Evolutionary conservation across 192 early-diverging fungal species (phyloP), one percentile per base, ranked within the genome.

Genomic region (Entophlyctis luteolus): DNA sequence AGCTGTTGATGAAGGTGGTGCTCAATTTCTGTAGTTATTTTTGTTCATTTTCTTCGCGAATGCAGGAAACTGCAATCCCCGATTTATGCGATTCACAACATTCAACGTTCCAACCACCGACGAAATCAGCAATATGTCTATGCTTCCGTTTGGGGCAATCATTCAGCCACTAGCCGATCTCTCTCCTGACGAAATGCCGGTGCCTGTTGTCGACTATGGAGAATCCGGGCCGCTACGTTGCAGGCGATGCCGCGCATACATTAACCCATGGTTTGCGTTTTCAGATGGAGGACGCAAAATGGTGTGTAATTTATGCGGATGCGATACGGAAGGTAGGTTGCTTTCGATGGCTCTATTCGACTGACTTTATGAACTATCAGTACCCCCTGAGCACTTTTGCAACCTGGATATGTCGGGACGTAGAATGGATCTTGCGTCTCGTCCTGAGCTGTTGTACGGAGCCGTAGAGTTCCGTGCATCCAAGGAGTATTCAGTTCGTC

Each of bases 351-450:
- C 14, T 16, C 29, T 22, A 28, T 53, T 47, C 18, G 22, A 47
- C 45, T 2, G 45, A 28, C 33, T 2, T 37, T 18, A 27, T 8
- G 23, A 37, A 2, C 18, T 4, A 18, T 20, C n/a, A 73, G 89
- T 97, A 20, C 88, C 93, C 5, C 77, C 87, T 8, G 89, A 93
- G 49, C 94, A 97, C 77, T 98, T 96, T 69, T 89, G 87, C 73
- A 93, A 94, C 75, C 75, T 97, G 46, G 96, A 99, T 72, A 93
- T 98, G 92, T 85, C 67, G 34, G 93, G 93, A 14, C 77, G 89
- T 28, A 88, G 95, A 14, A 79, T 90, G 60, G 96, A 99, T 77
- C 55, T 86, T 18, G 86, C 89, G 27, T 76, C 85, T 65, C 85
- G 94, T 20, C 95, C 95, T 5, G 96, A 99, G 77, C 82, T 99